Conservation (phyloP, 1,284 basidiomycete genomes). For the Sporisorium graminicola region DNA sequence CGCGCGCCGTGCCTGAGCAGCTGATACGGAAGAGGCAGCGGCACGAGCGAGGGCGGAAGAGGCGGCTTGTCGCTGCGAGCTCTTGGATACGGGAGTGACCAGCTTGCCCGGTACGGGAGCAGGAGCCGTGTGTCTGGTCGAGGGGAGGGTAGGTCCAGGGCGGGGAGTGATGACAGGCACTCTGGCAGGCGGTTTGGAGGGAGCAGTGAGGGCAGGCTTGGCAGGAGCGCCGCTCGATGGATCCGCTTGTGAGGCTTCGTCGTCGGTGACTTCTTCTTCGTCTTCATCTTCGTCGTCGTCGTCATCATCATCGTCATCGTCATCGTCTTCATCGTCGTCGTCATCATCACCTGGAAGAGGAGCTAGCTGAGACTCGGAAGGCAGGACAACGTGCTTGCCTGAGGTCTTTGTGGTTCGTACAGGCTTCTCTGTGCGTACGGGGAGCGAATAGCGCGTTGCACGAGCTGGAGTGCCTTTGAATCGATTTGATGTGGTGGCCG, state of each 20-base stretch:
- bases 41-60: slow-evolving; percentile 49
- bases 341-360: slow-evolving; percentile 74
- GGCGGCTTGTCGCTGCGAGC: slow-evolving; percentile 45
- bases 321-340: slow-evolving; percentile 70
- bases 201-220: slow-evolving; percentile 10
- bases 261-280: slow-evolving; percentile 69
- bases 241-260: slow-evolving; percentile 16
- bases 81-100: slow-evolving; percentile 31
- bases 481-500: slow-evolving; percentile 34
- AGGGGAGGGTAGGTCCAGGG: slow-evolving; percentile 37
- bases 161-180: slow-evolving; percentile 45
- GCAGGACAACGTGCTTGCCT: slow-evolving; percentile 90
- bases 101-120: slow-evolving; percentile 43
- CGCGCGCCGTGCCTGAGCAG: slow-evolving; percentile 38
- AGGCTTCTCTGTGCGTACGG: slow-evolving; percentile 70
- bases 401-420: slow-evolving; percentile 89
- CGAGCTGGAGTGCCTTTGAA: slow-evolving; percentile 67
- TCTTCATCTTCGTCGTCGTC: slow-evolving; percentile 66
- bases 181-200: slow-evolving; percentile 46
- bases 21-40: slow-evolving; percentile 43
- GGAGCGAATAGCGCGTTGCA: slow-evolving; percentile 65
- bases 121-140: slow-evolving; percentile 32
- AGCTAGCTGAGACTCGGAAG: slow-evolving; percentile 89
- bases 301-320: slow-evolving; percentile 59
- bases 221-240: background rate